phyloP scores from a whole-genome alignment of 768 basidiomycete species.

The Russula foetens region DNA sequence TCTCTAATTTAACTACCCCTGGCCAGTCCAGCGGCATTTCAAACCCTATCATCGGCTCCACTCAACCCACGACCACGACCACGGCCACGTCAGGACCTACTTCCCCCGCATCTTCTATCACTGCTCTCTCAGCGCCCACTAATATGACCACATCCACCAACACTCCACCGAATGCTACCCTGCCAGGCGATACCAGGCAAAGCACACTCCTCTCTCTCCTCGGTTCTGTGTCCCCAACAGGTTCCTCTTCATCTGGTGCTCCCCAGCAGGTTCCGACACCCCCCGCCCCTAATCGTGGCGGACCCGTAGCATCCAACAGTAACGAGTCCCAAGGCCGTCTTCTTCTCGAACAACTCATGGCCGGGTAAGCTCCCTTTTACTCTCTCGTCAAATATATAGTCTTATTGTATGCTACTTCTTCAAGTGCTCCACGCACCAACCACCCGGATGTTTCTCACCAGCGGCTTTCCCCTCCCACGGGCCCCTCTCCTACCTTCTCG shows the following conservation, averaged over 20 bases:
- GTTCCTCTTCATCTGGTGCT: constrained; percentile 26
- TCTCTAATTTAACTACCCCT: constrained; percentile 42
- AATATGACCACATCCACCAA: constrained; percentile 30
- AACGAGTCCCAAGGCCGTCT: constrained; percentile 66
- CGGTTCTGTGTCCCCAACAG: constrained; percentile 39
- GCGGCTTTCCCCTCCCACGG: constrained; percentile 10
- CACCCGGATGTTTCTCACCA: constrained; percentile 10
- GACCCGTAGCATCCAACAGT: constrained; percentile 41
- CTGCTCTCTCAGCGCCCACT: constrained; percentile 34
- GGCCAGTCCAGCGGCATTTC: constrained; percentile 32
- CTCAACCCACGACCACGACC: constrained; percentile 24
- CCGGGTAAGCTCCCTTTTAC: constrained; percentile 42
- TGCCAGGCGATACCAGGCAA: constrained; percentile 45
- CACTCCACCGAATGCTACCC: constrained; percentile 29
- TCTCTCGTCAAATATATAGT: background rate
- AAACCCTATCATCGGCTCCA: constrained; percentile 25
- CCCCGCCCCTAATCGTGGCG: constrained; percentile 47
- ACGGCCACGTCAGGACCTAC: constrained; percentile 34
- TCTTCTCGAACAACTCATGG: constrained; percentile 73
- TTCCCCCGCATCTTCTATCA: constrained; percentile 35
- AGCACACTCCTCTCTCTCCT: constrained; percentile 68
- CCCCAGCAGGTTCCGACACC: constrained; percentile 65
- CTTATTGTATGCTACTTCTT: background rate
- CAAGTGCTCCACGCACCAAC: constrained; percentile 15
- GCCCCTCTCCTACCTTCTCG: constrained; percentile 14